Conservation (phyloP, 495 filamentous ascomycete genomes). For the Penicillium paradoxum region DNA sequence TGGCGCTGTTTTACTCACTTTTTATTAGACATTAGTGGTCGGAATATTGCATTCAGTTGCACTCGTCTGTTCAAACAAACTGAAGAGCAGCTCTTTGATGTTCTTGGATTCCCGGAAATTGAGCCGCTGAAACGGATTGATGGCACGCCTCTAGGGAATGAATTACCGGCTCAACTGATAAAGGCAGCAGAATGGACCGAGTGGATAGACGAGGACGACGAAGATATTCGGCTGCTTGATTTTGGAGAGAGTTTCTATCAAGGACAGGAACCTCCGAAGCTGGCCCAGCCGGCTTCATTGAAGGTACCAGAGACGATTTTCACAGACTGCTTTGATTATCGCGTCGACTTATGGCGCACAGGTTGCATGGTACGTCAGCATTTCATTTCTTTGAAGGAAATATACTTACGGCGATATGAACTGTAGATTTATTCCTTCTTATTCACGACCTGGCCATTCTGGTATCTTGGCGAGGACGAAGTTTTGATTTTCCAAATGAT, state of each 20-base stretch:
- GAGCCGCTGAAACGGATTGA: constrained; percentile 24
- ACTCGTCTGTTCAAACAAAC: constrained; percentile 6
- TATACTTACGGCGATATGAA: constrained; percentile 5
- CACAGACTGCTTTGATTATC: constrained; percentile 31
- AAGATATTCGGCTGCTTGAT: constrained; percentile 36
- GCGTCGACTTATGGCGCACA: constrained; percentile 40
- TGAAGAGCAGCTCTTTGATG: constrained; percentile 22
- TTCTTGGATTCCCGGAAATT: constrained; percentile 26
- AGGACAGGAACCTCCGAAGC: constrained; percentile 20
- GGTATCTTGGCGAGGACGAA: constrained; percentile 20
- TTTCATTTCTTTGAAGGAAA: constrained; percentile 2
- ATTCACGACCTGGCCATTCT: constrained; percentile 19
- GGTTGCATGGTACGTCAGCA: constrained; percentile 30
- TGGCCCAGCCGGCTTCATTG: constrained; percentile 31
- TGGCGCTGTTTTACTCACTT: constrained; percentile 8
- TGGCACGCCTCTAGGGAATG: constrained; percentile 22
- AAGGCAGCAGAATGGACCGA: constrained; percentile 27
- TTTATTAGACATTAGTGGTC: constrained; percentile 15
- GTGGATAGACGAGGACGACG: constrained; percentile 36
- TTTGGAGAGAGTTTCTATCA: constrained; percentile 34
- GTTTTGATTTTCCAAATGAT: constrained; percentile 15
- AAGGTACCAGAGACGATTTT: constrained; percentile 39
- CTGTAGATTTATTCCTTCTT: constrained; percentile 21
- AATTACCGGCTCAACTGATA: constrained; percentile 30
- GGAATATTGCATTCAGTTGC: constrained; percentile 18